These are phyloP conservation scores for Mucuna pruriens DNA, from an alignment of 306 rosid genomes.

Conservation along the genomic window DNA sequence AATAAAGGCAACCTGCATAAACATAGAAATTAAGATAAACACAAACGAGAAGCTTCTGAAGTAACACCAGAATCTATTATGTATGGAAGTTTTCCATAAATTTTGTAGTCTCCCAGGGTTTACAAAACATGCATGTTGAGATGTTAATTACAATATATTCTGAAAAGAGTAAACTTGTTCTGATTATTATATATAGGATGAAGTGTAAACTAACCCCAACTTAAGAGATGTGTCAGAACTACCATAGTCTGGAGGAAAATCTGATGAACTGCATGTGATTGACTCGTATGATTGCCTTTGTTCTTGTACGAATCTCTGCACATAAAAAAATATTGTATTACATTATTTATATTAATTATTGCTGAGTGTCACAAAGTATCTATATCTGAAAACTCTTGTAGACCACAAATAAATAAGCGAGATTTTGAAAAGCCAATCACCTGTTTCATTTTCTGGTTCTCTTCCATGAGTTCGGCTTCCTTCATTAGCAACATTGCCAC, in stretches of 20 bases:
- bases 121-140: not conserved
- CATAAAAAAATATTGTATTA: not conserved
- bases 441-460: slow-evolving; percentile 26
- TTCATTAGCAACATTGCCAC: not conserved
- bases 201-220: slow-evolving; percentile 15
- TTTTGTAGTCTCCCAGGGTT: not conserved
- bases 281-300: not conserved
- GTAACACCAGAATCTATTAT: not conserved
- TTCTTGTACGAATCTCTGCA: not conserved
- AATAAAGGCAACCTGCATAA: slow-evolving; percentile 24
- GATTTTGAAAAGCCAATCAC: not conserved
- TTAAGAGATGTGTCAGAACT: slow-evolving; percentile 19
- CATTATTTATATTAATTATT: not conserved
- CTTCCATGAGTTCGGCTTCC: not conserved
- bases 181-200: not conserved
- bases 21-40: not conserved
- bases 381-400: not conserved
- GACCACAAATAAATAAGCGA: not conserved
- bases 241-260: not conserved
- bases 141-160: not conserved
- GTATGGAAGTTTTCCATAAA: not conserved
- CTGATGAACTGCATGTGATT: not conserved
- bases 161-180: not conserved
- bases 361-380: not conserved
- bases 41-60: not conserved